Base-by-base conservation (phyloP, 768 basidiomycete genomes). In the Chlorophyllum brunneum region DNA sequence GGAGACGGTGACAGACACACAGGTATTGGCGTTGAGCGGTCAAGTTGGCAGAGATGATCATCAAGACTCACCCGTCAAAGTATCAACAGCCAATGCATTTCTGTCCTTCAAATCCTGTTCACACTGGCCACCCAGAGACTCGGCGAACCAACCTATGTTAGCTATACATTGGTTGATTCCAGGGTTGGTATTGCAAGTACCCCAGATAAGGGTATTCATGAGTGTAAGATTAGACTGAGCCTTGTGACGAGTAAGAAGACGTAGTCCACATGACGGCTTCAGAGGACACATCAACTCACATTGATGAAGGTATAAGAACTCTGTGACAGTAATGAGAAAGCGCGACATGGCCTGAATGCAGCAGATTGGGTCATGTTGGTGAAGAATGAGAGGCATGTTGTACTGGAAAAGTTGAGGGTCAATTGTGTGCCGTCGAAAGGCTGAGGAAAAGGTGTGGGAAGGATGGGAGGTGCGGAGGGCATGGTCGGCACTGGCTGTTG, bases 391-490 rank as follows among this genome's bases (percentile, higher is more conserved):
- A 79, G 76, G 61, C 92, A 95, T 39, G 73, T 65, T 11, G 66
- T 57, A 29, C 82, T 81, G 13, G 85, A 80, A 61, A 88, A 91
- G 64, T 90, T 88, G 37, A 74, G 65, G 13, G 78, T 70, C 44
- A 92, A 63, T 2, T 76, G 75, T 4, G 77, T 71, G n/a, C n/a
- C n/a, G 61, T 89, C 89, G 62, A 83, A 83, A 0, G 88, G 76
- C 56, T 88, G 87, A 3, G 87, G 87, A 64, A 92, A 91, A 0
- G 90, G 90, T 4, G 80, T 81, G 6, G 88, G 87, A 22, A 91
- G 74, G 5, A 58, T 54, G 2, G 85, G 80, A 3, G 78, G 66
- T 4, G 69, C 56, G 4, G 67, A 54, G 0, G 85, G 83, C n/a
- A 84, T 67, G 2, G 76, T 70, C 1, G 81, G 82, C 6, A 76